Conservation (phyloP, 2,329 filamentous ascomycete genomes). For the Penicillium sp. region DNA sequence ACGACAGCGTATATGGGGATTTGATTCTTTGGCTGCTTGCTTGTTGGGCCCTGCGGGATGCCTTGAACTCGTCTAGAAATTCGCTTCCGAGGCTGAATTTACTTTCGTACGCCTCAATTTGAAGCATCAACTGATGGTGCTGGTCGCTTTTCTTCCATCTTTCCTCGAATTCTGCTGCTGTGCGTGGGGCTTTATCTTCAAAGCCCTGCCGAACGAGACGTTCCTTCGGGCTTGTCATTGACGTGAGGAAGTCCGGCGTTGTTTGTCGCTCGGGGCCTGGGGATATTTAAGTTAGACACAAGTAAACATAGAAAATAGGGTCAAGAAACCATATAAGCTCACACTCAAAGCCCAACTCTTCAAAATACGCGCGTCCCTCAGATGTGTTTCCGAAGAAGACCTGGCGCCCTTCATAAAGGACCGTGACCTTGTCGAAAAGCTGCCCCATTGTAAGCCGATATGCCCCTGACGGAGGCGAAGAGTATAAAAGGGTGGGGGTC, state of each 20-base stretch:
- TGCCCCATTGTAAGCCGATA: not conserved
- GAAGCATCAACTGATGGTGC: constrained; percentile 34
- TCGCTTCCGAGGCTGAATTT: constrained; percentile 38
- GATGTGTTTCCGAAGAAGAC: constrained; percentile 67
- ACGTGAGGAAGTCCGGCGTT: constrained; percentile 66
- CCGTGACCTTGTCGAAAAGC: constrained; percentile 65
- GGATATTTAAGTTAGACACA: not conserved
- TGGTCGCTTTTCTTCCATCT: constrained; percentile 53
- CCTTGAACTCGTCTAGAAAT: constrained; percentile 31
- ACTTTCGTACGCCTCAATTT: constrained; percentile 40
- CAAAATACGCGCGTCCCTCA: constrained; percentile 62
- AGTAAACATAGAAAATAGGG: not conserved
- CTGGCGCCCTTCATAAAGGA: constrained; percentile 68
- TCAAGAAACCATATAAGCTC: not conserved
- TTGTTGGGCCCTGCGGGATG: constrained; percentile 37
- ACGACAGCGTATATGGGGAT: constrained; percentile 80
- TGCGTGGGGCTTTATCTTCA: constrained; percentile 61
- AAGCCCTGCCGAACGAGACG: constrained; percentile 55
- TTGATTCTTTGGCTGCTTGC: constrained; percentile 52
- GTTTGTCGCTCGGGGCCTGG: constrained; percentile 58
- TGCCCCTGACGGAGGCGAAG: not conserved
- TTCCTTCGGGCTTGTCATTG: constrained; percentile 62
- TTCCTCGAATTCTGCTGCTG: constrained; percentile 63
- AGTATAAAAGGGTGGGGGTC: not conserved
- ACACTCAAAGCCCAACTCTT: constrained; percentile 64